Conservation (phyloP, 371 early-diverging fungal genomes). For the Coemansia sp. region DNA sequence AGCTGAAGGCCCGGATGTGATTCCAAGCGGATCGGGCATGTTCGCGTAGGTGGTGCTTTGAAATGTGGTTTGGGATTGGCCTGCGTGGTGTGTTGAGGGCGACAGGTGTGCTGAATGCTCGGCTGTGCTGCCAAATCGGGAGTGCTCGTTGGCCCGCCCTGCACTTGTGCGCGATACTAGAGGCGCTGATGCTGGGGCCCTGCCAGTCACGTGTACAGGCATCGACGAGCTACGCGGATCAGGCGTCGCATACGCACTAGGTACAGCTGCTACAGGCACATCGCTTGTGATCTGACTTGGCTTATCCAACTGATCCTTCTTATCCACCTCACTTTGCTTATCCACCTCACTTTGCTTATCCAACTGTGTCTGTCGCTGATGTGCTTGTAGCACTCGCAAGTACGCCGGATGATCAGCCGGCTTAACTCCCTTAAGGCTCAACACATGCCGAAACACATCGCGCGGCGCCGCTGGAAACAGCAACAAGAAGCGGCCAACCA, state of each 20-base stretch:
- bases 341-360: not conserved
- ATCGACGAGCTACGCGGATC: not conserved
- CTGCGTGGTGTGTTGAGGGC: not conserved
- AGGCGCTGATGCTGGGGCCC: not conserved
- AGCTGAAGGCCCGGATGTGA: slow-evolving; percentile 9
- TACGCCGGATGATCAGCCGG: slow-evolving; percentile 33
- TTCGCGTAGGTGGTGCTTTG: not conserved
- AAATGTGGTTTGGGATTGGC: not conserved
- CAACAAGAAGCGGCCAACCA: slow-evolving; percentile 84
- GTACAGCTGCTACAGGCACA: no score
- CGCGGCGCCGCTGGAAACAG: slow-evolving; percentile 71
- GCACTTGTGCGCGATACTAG: not conserved
- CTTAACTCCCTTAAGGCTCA: slow-evolving; percentile 76
- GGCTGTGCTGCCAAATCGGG: not conserved
- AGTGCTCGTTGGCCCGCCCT: not conserved
- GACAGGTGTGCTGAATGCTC: not conserved
- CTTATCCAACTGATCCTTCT: no score
- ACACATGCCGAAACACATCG: slow-evolving; percentile 67
- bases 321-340: not conserved
- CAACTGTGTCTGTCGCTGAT: not conserved
- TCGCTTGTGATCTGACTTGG: no score
- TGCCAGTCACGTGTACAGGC: not conserved
- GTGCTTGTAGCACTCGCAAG: slow-evolving; percentile 24
- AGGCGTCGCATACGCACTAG: not conserved
- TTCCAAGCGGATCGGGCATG: slow-evolving; percentile 36